Percentiles rank a stretch among this genome's conserved stretches.
Conservation (phyloP, 1,139 yeast genomes). For the Suhomyces bribrorum region DNA sequence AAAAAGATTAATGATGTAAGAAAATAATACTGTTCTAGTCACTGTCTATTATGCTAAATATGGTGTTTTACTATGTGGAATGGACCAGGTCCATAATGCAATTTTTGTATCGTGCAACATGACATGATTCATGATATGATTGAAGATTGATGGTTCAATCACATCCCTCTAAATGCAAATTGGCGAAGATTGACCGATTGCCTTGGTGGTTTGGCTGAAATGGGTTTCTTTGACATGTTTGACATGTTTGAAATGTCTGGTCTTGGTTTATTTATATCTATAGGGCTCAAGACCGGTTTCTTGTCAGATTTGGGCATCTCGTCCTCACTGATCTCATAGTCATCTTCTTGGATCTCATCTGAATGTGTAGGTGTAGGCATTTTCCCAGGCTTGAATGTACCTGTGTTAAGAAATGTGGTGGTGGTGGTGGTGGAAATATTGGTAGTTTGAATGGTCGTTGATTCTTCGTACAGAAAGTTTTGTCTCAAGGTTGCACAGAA, state of each 20-base stretch:
- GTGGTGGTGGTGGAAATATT: background rate
- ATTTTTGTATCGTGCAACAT: too few relatives aligned
- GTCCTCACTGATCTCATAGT: slow-evolving; percentile 17
- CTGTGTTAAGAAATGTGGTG: background rate
- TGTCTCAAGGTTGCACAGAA: slow-evolving; percentile 28
- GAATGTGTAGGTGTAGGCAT: slow-evolving; percentile 9
- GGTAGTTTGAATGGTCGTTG: slow-evolving; percentile 1
- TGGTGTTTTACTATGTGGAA: too few relatives aligned
- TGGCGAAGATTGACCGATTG: slow-evolving; percentile 13
- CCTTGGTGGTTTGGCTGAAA: background rate
- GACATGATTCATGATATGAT: too few relatives aligned
- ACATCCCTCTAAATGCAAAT: slow-evolving; percentile 25
- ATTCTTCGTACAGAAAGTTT: slow-evolving; percentile 25
- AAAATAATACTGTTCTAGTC: too few relatives aligned
- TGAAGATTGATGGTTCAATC: background rate
- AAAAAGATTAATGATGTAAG: background rate
- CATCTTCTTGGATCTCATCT: slow-evolving; percentile 14
- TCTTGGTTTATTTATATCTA: slow-evolving; percentile 1
- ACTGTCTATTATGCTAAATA: too few relatives aligned
- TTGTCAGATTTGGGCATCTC: slow-evolving; percentile 7
- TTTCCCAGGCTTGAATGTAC: background rate
- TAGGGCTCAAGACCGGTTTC: slow-evolving; percentile 2
- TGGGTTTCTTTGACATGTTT: slow-evolving; percentile 3
- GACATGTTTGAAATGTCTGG: slow-evolving; percentile 4
- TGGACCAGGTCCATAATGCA: too few relatives aligned